Conservation (phyloP, 176 grass and related monocot species). For the Triticum dicoccoides region DNA sequence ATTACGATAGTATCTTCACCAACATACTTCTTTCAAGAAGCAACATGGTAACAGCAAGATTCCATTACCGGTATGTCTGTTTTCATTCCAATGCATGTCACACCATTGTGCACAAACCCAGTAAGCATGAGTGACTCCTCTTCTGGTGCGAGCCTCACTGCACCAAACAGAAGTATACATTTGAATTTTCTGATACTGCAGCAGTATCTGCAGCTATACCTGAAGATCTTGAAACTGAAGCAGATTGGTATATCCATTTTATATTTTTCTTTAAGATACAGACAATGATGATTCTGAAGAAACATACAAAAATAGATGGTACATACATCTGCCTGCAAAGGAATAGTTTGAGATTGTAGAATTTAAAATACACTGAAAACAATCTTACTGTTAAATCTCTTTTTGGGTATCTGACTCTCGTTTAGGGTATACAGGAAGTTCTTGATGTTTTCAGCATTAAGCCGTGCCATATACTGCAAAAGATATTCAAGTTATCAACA, state of each 20-base stretch:
- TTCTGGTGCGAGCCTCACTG: conserved; percentile 94
- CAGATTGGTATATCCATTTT: background rate
- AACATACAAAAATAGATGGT: background rate
- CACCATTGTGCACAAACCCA: conserved; percentile 85
- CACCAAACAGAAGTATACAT: conserved; percentile 36
- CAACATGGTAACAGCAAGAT: background rate
- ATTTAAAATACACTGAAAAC: conserved; percentile 14
- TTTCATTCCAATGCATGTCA: conserved; percentile 94
- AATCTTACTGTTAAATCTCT: conserved; percentile 94
- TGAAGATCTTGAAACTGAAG: background rate
- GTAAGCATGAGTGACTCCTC: conserved; percentile 89
- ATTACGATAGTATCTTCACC: background rate
- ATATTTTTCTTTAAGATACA: background rate
- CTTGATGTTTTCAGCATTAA: conserved; percentile 90
- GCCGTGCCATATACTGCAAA: conserved; percentile 87
- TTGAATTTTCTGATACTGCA: conserved; percentile 3
- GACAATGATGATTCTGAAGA: background rate
- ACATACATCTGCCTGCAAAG: background rate
- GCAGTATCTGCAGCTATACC: background rate
- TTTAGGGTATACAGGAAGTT: conserved; percentile 87
- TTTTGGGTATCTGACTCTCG: conserved; percentile 74
- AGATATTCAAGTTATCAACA: conserved; percentile 17
- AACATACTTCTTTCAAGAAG: conserved; percentile 4
- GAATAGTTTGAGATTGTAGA: background rate
- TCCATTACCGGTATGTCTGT: conserved; percentile 74